Conservation (phyloP, 352 stramenopile species). For the Phytopythium ostracodes region DNA sequence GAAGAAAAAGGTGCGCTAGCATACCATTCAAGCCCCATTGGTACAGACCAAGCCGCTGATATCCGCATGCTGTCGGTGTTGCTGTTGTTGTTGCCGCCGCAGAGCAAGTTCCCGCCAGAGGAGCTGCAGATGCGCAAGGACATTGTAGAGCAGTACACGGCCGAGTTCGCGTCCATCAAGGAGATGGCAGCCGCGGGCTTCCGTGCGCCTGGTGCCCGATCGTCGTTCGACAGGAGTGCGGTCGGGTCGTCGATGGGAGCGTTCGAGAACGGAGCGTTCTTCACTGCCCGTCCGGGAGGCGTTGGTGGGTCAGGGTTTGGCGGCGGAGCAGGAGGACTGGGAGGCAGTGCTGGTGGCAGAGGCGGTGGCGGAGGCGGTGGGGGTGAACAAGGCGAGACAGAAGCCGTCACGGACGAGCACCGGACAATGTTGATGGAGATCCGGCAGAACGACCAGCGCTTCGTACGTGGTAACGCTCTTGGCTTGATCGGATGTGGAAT, state of each 20-base stretch:
- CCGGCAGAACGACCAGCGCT: conserved; percentile 77
- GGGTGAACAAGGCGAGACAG: conserved; percentile 22
- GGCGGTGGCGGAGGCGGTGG: conserved; percentile 20
- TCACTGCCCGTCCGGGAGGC: conserved; percentile 29
- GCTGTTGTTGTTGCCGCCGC: conserved; percentile 8
- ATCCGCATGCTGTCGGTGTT: neutral
- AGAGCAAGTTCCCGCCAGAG: conserved; percentile 77
- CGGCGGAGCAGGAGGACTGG: conserved; percentile 16
- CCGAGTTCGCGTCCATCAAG: conserved; percentile 75
- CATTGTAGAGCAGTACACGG: conserved; percentile 73
- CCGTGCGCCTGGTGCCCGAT: conserved; percentile 37
- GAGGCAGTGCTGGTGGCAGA: conserved; percentile 21
- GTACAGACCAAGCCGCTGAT: neutral
- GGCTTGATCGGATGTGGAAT: neutral
- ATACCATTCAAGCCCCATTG: neutral
- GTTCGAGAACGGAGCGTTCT: conserved; percentile 67
- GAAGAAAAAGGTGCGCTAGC: conserved; percentile 67
- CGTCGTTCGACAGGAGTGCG: conserved; percentile 42
- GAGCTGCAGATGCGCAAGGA: conserved; percentile 78
- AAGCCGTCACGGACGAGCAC: conserved; percentile 67
- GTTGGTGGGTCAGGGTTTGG: conserved; percentile 13
- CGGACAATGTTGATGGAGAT: conserved; percentile 68
- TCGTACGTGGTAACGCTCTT: conserved; percentile 35
- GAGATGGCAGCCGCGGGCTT: conserved; percentile 63
- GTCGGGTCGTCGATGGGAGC: conserved; percentile 41